Conservation (phyloP, 768 basidiomycete genomes). For the Boletus vermiculosoides region DNA sequence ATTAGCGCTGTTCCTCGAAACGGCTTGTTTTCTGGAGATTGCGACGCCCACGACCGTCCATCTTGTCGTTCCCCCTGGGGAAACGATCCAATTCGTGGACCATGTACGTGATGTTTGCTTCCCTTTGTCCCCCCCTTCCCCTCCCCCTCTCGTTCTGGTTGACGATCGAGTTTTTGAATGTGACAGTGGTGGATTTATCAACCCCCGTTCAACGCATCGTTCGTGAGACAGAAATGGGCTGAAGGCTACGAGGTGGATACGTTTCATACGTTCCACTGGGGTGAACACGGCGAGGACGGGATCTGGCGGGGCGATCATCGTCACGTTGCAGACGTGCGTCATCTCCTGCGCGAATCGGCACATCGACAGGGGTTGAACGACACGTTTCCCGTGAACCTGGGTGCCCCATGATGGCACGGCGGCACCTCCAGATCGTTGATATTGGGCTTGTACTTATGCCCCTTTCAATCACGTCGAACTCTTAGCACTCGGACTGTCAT, state of each 20-base stretch:
- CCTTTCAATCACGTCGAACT: background rate
- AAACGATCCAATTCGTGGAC: slow-evolving; percentile 46
- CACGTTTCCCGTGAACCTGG: slow-evolving; percentile 19
- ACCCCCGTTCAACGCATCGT: slow-evolving; percentile 46
- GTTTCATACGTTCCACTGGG: slow-evolving; percentile 53
- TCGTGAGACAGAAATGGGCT: slow-evolving; percentile 46
- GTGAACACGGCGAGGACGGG: slow-evolving; percentile 35
- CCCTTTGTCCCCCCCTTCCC: background rate
- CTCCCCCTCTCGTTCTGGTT: background rate
- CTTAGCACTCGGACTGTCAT: background rate
- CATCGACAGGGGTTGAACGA: slow-evolving; percentile 34
- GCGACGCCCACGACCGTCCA: slow-evolving; percentile 47
- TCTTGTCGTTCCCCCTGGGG: slow-evolving; percentile 38
- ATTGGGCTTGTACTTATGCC: background rate
- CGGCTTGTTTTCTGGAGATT: slow-evolving; percentile 50
- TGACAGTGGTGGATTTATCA: slow-evolving; percentile 47
- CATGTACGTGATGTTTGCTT: slow-evolving; percentile 35
- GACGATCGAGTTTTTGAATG: background rate
- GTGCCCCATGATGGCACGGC: background rate
- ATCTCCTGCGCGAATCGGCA: slow-evolving; percentile 40
- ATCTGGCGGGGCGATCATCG: slow-evolving; percentile 36
- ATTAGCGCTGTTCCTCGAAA: slow-evolving; percentile 45
- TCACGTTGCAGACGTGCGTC: slow-evolving; percentile 38
- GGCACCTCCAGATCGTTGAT: background rate
- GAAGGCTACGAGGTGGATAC: slow-evolving; percentile 50